Evolutionary conservation across 805 yeast species (phyloP), one percentile per base, ranked within the genome.

Genomic region (Pichia heedii): DNA sequence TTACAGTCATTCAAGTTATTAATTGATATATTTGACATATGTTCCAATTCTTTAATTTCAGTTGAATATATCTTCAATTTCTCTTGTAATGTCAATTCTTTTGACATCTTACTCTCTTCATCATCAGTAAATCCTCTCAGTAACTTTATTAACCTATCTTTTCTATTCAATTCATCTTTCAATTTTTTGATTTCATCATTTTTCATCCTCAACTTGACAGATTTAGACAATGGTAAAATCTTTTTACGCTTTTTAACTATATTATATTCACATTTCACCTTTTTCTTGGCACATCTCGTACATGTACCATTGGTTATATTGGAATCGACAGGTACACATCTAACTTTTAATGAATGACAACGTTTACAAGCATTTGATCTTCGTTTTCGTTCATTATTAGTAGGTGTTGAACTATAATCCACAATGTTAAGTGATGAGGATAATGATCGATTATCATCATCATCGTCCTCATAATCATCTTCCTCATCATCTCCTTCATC

Each of bases 301-400:
- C 97, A 88, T 0, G 89, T 77, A 3, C 82, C 79, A 2, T 68
- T 60, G 10, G 79, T 79, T 45, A 80, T 74, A 26, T 67, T 54
- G 34, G 68, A 60, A 55, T 80, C 80, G 1, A 81, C 68, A 0
- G 95, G 93, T 8, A 82, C 77, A 61, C 97, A 88, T 52, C 82
- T 78, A 29, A 88, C 96, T 56, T 88, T 88, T 40, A 86, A 69
- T 0, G 84, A 60, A 54, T 90, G 95, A 57, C 97, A 88, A n/a
- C 76, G 67, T 50, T 73, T 76, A 58, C 85, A 79, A 2, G 84
- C 84, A 13, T 75, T 77, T 0, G 80, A 61, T 39, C 79, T 53
- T 43, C 78, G 55, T 37, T 55, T 55, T 21, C 39, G 22, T 13
- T 40, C 49, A 24, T 21, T n/a, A n/a, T n/a, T n/a, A n/a, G n/a